Conservation (phyloP, 805 yeast species). For the Saccharomyces kudriavzevii region DNA sequence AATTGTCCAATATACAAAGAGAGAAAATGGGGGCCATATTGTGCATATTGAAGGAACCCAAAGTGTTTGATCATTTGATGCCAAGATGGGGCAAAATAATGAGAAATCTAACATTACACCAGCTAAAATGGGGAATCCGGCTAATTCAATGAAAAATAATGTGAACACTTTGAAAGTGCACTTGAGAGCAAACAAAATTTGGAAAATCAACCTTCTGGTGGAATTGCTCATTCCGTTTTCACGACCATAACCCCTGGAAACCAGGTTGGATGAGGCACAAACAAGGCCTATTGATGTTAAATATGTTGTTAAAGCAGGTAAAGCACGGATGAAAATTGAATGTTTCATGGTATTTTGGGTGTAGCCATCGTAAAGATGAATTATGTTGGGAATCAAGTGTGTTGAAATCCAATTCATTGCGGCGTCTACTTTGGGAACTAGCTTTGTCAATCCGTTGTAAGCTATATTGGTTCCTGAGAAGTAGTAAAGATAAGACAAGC, state of each 20-base stretch:
- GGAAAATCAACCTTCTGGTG: slow-evolving; percentile 42
- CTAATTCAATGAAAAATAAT: slow-evolving; percentile 68
- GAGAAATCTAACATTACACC: slow-evolving; percentile 72
- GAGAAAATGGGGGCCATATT: slow-evolving; percentile 21
- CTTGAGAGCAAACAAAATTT: slow-evolving; percentile 44
- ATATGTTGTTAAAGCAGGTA: slow-evolving; percentile 26
- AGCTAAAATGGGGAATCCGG: slow-evolving; percentile 80
- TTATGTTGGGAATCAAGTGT: slow-evolving; percentile 4
- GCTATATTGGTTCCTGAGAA: slow-evolving; percentile 2
- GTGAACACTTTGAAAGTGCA: slow-evolving; percentile 67
- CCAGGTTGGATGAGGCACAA: slow-evolving; percentile 19
- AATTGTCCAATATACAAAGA: slow-evolving; percentile 45
- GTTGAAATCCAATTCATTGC: slow-evolving; percentile 11
- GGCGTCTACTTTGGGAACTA: slow-evolving; percentile 2
- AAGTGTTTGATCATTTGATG: slow-evolving; percentile 8
- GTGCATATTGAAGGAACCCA: slow-evolving; percentile 19
- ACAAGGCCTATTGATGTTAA: slow-evolving; percentile 17
- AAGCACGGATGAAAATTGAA: slow-evolving; percentile 19
- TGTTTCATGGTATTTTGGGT: slow-evolving; percentile 12
- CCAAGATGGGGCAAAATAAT: slow-evolving; percentile 28
- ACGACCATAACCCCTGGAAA: slow-evolving; percentile 22
- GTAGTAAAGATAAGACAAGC: slow-evolving; percentile 7
- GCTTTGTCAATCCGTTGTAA: slow-evolving; percentile 2
- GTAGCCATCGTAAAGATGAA: slow-evolving; percentile 15
- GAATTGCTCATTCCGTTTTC: slow-evolving; percentile 25